phyloP scores from a whole-genome alignment of 1,139 yeast genomes.

The Magnusiomyces sp. region DNA sequence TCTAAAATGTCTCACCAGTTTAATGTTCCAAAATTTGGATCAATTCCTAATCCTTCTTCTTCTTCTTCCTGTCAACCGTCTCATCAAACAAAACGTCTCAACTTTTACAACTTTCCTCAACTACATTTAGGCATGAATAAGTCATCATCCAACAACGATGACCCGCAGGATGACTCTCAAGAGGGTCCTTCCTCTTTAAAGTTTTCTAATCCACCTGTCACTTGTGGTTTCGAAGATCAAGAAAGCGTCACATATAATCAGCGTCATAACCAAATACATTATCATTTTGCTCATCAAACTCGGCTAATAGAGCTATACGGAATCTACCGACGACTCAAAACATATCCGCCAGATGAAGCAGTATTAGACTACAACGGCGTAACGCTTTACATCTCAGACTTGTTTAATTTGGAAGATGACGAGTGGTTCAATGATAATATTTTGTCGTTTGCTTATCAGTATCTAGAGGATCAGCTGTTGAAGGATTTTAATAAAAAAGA shows the following conservation, averaged over 20 bases:
- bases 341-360: constrained; percentile 3
- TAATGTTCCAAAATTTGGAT: too few species aligned
- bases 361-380: constrained; percentile 34
- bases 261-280: background rate
- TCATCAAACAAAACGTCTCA: too few species aligned
- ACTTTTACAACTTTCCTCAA: too few species aligned
- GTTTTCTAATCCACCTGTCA: too few species aligned
- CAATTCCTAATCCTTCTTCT: too few species aligned
- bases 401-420: constrained; percentile 40
- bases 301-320: background rate
- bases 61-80: too few species aligned
- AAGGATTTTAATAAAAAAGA: constrained; percentile 1
- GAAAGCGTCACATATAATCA: background rate
- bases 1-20: too few species aligned
- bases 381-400: constrained; percentile 40
- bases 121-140: too few species aligned
- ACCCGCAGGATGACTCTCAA: too few species aligned
- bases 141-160: too few species aligned
- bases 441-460: constrained; percentile 54
- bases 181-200: too few species aligned
- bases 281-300: constrained; percentile 6
- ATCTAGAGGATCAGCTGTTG: constrained; percentile 35
- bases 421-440: constrained; percentile 74
- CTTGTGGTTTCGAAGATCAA: constrained; percentile 21
- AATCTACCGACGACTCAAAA: background rate